phyloP scores from a whole-genome alignment of 129 eudicot genomes.

The Artemisia argyi region DNA sequence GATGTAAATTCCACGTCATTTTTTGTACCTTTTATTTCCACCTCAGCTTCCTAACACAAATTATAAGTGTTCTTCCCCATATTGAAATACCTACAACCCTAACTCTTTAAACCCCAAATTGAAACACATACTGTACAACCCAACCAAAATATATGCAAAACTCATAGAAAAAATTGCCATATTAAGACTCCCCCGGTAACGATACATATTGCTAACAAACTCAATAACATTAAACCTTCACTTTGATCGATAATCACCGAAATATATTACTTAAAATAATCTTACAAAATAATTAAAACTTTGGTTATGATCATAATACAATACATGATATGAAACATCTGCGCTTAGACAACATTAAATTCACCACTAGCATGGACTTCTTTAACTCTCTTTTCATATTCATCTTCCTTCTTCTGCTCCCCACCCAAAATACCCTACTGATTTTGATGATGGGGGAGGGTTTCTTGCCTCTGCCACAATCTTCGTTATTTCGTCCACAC shows the following conservation, averaged over 20 bases:
- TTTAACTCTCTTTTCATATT: conserved; percentile 67
- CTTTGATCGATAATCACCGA: neutral
- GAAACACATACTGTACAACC: too few species aligned
- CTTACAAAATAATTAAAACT: conserved; percentile 18
- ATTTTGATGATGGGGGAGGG: conserved; percentile 48
- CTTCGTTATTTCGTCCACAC: conserved; percentile 64
- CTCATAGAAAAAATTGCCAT: too few species aligned
- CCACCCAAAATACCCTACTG: conserved; percentile 51
- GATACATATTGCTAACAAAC: neutral
- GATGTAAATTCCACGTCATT: too few species aligned
- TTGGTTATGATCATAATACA: conserved; percentile 15
- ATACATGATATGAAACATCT: conserved; percentile 1
- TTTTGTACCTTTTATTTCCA: too few species aligned
- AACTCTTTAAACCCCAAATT: too few species aligned
- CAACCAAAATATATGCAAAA: too few species aligned
- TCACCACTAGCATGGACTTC: conserved; percentile 77
- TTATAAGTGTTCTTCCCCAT: too few species aligned
- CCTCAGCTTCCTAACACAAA: too few species aligned
- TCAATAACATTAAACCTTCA: neutral
- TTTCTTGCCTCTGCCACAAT: conserved; percentile 71
- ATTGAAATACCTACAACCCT: too few species aligned
- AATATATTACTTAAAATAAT: neutral
- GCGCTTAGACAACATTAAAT: conserved; percentile 30
- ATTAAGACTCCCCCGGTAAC: too few species aligned
- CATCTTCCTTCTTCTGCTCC: conserved; percentile 66